Base-by-base conservation (phyloP, 805 yeast genomes). In the Saturnispora gosingensis region DNA sequence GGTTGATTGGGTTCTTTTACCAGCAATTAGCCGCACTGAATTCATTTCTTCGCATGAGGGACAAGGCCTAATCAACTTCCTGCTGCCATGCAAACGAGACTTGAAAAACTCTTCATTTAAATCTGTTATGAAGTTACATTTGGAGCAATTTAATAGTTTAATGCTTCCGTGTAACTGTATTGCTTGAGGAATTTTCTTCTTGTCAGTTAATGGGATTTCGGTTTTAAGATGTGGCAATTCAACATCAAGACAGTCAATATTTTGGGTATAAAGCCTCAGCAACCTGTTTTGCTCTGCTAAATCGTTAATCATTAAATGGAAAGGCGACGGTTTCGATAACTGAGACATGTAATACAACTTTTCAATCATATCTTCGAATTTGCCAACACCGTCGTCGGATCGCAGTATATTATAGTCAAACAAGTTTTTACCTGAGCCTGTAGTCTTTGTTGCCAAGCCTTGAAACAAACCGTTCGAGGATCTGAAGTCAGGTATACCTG, bases 161-260 rank as follows among this genome's bases (percentile, higher is more conserved):
- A 89, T 76, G 18, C 88, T 82, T 0, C 97, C 97, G 67, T 89
- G 97, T 25, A 93, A 76, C 67, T 88, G 97, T 28, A 89, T 74
- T 4, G 88, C 76, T 61, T 63, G 77, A 53, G 80, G 87, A 61
- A 50, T 62, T 3, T 64, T 63, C 28, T 56, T 59, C 65, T 53
- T 58, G 38, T 59, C 57, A 15, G 61, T 67, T 30, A 82, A 66
- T 1, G 86, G 85, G 1, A 72, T 72, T 25, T 68, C 65, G 0
- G 85, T 79, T 25, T 66, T 65, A 50, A 83, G 62, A 53, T 72
- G 57, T 1, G 75, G 65, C 35, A 85, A 75, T 58, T 77, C 75
- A 10, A 77, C 68, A 60, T 89, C 97, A 46, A 89, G 70, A 46
- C 88, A 79, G 67, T 89, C 97, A 53, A 89, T 87, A 61, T 89